Conservation (phyloP, 2,329 filamentous ascomycete species). For the Pseudocercospora musae region DNA sequence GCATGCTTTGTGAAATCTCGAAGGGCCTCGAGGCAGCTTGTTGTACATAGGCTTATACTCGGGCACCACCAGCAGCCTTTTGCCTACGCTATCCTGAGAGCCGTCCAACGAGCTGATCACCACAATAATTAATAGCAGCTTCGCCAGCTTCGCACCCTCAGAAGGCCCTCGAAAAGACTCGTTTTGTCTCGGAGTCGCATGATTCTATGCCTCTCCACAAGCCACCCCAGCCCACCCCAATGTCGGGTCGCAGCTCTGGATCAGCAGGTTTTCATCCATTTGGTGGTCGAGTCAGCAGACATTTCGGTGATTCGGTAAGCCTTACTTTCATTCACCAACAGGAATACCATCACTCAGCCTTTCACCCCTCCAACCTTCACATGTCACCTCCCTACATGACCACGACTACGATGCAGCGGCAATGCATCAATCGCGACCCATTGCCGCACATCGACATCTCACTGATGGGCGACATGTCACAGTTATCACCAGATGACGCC, state of each 20-base stretch:
- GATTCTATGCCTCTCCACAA: slow-evolving; percentile 12
- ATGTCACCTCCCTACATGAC: background rate
- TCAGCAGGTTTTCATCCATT: slow-evolving; percentile 52
- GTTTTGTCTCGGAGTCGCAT: background rate
- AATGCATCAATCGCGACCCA: background rate
- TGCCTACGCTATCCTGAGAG: background rate
- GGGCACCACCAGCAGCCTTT: background rate
- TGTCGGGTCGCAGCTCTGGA: slow-evolving; percentile 21
- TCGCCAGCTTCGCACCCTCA: background rate
- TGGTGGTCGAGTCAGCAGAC: slow-evolving; percentile 49
- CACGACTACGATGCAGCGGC: background rate
- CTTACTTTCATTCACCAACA: background rate
- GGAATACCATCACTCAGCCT: too few species aligned
- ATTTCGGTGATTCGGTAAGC: slow-evolving; percentile 51
- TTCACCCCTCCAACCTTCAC: background rate
- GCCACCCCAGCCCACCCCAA: background rate
- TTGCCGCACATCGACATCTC: background rate
- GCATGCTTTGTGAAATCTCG: too few species aligned
- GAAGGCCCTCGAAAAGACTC: background rate
- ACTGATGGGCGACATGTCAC: slow-evolving; percentile 4
- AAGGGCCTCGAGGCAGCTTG: too few species aligned
- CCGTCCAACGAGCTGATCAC: background rate
- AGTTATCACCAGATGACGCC: slow-evolving; percentile 62
- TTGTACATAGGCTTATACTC: too few species aligned
- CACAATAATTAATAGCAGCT: too few species aligned